Base-by-base conservation (phyloP, 208 protist species). In the Tritrichomonas musculus region DNA sequence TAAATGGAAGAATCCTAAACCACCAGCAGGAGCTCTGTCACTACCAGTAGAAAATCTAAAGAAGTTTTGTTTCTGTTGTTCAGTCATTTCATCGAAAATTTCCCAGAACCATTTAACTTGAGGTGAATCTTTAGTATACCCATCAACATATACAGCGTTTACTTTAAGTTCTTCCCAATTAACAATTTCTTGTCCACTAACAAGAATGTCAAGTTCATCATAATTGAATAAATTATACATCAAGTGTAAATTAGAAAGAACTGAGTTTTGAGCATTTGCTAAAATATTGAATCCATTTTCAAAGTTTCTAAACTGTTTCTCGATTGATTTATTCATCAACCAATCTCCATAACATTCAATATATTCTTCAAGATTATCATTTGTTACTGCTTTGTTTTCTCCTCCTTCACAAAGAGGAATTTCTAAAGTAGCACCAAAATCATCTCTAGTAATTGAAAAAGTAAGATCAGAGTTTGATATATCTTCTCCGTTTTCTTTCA, bases 41-140 rank as follows among this genome's bases (percentile, higher is more conserved):
- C 77, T 94, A 60, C 96, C 96, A 17, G 96, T 97, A 13, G 64
- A 94, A 92, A 97, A 97, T 44, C 93, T 93, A 33, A 97, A 93
- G 53, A 97, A 95, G 44, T 75, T 39, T 77, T 93, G 92, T 94
- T 96, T 95, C 69, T 96, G 25, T 36, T 96, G 94, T 5, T 94
- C 17, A 2, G 30, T 84, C 65, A 97, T 93, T 88, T 60, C 49
- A 65, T 96, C 92, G 49, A 97, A 93, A 0, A 97, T 92, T 84
- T 94, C 93, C 96, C 96, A 97, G 73, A 97, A 95, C 39, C 93
- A 57, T n/a, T 30, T 30, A 47, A 97, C 95, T 75, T 94, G 60
- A 5, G 53, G 13, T 49, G 33, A 39, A 36, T 92, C 41, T 2
- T 47, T 53, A 60, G n/a, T 93, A 93, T 96, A 97, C n/a, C 96